These are phyloP conservation scores for Catenaria anguillulae DNA, from an alignment of 371 early-diverging fungal genomes.

Conservation along the genomic window DNA sequence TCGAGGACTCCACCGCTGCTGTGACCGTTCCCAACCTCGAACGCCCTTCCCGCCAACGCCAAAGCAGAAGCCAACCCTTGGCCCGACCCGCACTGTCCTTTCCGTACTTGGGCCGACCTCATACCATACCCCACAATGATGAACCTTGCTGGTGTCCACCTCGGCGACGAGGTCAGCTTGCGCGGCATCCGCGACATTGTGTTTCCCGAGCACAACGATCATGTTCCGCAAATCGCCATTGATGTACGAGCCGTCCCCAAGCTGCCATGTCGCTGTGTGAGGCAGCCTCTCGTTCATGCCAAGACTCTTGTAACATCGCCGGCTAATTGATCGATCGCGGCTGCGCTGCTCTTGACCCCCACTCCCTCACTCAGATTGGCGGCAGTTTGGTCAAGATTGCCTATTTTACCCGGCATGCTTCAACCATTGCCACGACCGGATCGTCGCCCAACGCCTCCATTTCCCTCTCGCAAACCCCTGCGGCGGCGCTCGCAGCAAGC, in stretches of 20 bases:
- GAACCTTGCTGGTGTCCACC: slow-evolving; percentile 49
- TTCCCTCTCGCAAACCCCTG: not conserved
- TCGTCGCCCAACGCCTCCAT: not conserved
- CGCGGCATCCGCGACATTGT: slow-evolving; percentile 59
- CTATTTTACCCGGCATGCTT: slow-evolving; percentile 44
- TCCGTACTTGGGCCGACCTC: no score
- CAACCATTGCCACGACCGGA: not conserved
- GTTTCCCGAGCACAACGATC: slow-evolving; percentile 70
- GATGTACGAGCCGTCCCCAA: slow-evolving; percentile 39
- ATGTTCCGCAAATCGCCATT: slow-evolving; percentile 79
- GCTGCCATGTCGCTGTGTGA: no score
- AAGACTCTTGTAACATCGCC: no score
- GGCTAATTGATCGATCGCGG: not conserved
- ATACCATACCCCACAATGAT: slow-evolving; percentile 18
- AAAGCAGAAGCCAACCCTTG: no score
- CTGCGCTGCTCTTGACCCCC: no score
- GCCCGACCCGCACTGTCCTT: no score
- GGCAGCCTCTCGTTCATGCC: not conserved
- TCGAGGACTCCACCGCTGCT: no score
- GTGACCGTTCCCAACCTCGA: no score
- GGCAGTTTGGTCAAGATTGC: slow-evolving; percentile 90
- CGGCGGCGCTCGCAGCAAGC: not conserved
- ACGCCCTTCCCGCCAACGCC: no score
- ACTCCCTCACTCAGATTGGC: slow-evolving; percentile 64
- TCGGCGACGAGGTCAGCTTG: slow-evolving; percentile 42